Evolutionary conservation across 2,329 filamentous ascomycete genomes (phyloP).

Genomic region (Davidsoniella neocaledoniae): DNA sequence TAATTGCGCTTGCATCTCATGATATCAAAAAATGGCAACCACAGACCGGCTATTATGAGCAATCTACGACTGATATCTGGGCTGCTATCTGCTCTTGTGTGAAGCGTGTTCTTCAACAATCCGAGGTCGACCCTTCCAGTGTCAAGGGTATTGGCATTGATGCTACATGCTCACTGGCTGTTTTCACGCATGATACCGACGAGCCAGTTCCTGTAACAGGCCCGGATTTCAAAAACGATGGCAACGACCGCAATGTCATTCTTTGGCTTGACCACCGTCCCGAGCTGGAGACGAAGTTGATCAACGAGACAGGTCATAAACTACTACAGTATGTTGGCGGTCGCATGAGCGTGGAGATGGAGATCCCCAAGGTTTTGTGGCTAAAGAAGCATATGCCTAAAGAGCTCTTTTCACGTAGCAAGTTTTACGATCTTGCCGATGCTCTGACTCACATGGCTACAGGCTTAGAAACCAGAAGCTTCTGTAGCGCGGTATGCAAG

Average conservation of each 20-base stretch:
- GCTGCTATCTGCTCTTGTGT: conserved; percentile 81
- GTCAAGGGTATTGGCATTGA: conserved; percentile 93
- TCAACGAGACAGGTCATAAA: conserved; percentile 86
- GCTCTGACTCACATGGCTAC: conserved; percentile 90
- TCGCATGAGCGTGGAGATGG: conserved; percentile 99
- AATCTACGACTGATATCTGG: conserved; percentile 98
- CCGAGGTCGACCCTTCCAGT: conserved; percentile 55
- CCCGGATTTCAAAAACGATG: conserved; percentile 58
- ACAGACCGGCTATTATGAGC: conserved; percentile 66
- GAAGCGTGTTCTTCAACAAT: conserved; percentile 63
- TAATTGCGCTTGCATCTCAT: conserved; percentile 57
- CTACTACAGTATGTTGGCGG: conserved; percentile 91
- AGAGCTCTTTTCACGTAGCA: conserved; percentile 79
- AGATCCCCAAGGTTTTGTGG: conserved; percentile 96
- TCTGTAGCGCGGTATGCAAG: conserved; percentile 93
- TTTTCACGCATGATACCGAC: conserved; percentile 78
- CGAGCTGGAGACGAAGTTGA: conserved; percentile 75
- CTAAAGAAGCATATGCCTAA: conserved; percentile 95
- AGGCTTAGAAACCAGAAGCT: conserved; percentile 79
- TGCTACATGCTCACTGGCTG: conserved; percentile 90
- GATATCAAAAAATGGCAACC: conserved; percentile 71
- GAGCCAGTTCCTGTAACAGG: conserved; percentile 84
- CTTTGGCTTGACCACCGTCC: conserved; percentile 95
- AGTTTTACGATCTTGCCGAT: conserved; percentile 91
- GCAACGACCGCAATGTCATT: conserved; percentile 84